Evolutionary conservation across 306 rosid genomes (phyloP).

Genomic region (Psophocarpus tetragonolobus): DNA sequence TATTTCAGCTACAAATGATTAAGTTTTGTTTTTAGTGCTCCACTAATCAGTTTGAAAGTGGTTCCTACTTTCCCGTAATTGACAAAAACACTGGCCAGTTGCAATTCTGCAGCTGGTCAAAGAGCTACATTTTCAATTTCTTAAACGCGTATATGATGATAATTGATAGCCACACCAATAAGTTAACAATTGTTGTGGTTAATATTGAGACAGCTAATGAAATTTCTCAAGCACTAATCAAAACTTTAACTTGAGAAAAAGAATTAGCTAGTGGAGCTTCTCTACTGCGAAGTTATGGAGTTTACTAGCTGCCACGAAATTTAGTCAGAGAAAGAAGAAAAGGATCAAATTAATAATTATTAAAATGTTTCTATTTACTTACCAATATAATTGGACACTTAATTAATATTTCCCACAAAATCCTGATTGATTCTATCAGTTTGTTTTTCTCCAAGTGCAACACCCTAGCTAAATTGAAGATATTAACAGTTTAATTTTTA

Average conservation of each 20-base stretch:
- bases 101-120: too few relatives aligned
- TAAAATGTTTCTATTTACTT: background rate
- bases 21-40: conserved; percentile 25
- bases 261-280: background rate
- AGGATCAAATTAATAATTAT: background rate
- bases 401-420: conserved; percentile 25
- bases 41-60: background rate
- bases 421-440: conserved; percentile 31
- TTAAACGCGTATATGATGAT: background rate
- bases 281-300: background rate
- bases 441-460: conserved; percentile 35
- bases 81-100: background rate
- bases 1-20: conserved; percentile 2
- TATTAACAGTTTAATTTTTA: conserved; percentile 28
- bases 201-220: conserved; percentile 29
- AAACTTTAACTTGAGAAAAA: conserved; percentile 3
- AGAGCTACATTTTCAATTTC: conserved; percentile 1
- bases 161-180: conserved; percentile 1
- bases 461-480: conserved; percentile 12
- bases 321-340: conserved; percentile 20
- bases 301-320: conserved; percentile 23
- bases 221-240: background rate
- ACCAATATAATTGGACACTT: conserved; percentile 30
- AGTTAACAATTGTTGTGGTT: background rate
- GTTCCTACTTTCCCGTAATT: background rate